Conservation (phyloP, 169 alveolate species). For the Blepharisma undulans region DNA sequence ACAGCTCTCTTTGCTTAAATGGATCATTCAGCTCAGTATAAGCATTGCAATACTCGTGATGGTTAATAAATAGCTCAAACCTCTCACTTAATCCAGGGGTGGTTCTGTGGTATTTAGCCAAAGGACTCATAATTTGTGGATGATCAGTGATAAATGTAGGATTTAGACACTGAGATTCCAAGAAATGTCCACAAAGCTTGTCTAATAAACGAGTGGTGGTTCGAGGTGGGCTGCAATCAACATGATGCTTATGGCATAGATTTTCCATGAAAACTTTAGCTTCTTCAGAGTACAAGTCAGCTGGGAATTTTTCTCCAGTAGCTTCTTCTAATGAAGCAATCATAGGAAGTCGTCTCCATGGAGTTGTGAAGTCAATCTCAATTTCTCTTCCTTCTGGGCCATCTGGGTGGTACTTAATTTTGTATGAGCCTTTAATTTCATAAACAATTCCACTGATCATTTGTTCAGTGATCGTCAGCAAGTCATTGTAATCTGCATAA, state of each 20-base stretch:
- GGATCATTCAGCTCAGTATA: constrained; percentile 99
- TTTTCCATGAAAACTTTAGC: constrained; percentile 78
- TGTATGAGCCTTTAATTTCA: constrained; percentile 90
- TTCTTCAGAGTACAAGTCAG: constrained; percentile 90
- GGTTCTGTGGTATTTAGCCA: constrained; percentile 96
- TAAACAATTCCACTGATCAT: constrained; percentile 88
- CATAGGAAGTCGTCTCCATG: constrained; percentile 93
- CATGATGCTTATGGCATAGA: constrained; percentile 77
- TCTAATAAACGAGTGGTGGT: constrained; percentile 91
- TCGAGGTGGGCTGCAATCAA: constrained; percentile 86
- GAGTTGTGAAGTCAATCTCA: constrained; percentile 97
- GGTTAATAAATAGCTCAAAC: constrained; percentile 95
- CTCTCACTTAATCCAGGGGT: constrained; percentile 94
- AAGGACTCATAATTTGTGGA: constrained; percentile 99
- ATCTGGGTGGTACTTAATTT: constrained; percentile 94
- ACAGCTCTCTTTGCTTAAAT: constrained; percentile 92
- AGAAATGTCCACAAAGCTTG: constrained; percentile 90
- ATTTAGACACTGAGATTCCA: constrained; percentile 90
- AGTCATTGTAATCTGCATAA: constrained; percentile 96
- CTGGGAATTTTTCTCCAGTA: constrained; percentile 79
- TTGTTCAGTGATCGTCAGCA: constrained; percentile 96
- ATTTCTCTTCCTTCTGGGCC: constrained; percentile 91
- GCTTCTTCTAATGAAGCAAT: constrained; percentile 85
- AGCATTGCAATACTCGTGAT: constrained; percentile 96
- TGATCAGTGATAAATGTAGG: constrained; percentile 97